Evolutionary conservation across 805 yeast species (phyloP).

Genomic region (Candida pseudofarinosa): DNA sequence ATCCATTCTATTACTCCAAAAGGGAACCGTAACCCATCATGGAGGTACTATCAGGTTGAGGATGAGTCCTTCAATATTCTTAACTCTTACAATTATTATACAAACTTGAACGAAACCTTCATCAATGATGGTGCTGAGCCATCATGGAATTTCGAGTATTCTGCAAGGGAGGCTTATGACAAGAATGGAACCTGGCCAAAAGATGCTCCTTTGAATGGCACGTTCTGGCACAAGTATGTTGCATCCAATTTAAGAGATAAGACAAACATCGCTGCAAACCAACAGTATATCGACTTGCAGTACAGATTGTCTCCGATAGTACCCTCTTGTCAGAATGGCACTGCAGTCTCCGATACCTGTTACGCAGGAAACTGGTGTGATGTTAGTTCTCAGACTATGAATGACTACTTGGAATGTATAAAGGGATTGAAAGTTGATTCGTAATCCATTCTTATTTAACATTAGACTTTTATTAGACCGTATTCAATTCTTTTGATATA

Average conservation of each 20-base stretch:
- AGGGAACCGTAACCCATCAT: constrained; percentile 58
- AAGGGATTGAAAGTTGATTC: too few species aligned
- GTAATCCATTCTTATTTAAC: too few species aligned
- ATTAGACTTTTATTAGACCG: too few species aligned
- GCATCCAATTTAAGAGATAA: constrained; percentile 39
- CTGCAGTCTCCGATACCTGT: constrained; percentile 17
- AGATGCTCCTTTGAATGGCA: constrained; percentile 57
- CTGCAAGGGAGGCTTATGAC: constrained; percentile 57
- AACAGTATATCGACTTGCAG: constrained; percentile 45
- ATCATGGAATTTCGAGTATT: constrained; percentile 59
- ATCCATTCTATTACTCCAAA: constrained; percentile 65
- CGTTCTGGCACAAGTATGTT: constrained; percentile 58
- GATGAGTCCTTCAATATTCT: constrained; percentile 54
- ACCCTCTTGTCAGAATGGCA: constrained; percentile 42
- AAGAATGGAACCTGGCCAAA: constrained; percentile 53
- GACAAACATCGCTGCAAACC: constrained; percentile 42
- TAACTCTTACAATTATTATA: constrained; percentile 56
- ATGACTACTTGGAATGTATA: constrained; percentile 18
- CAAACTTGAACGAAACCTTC: constrained; percentile 57
- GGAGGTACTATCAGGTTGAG: constrained; percentile 71
- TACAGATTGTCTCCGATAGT: constrained; percentile 54
- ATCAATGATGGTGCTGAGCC: constrained; percentile 53
- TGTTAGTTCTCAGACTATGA: constrained; percentile 8
- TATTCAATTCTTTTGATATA: neutral
- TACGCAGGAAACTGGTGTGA: constrained; percentile 20